Evolutionary conservation across 108 stramenopile genomes (phyloP).

Genomic region (Cyclostephanos invisitatus): DNA sequence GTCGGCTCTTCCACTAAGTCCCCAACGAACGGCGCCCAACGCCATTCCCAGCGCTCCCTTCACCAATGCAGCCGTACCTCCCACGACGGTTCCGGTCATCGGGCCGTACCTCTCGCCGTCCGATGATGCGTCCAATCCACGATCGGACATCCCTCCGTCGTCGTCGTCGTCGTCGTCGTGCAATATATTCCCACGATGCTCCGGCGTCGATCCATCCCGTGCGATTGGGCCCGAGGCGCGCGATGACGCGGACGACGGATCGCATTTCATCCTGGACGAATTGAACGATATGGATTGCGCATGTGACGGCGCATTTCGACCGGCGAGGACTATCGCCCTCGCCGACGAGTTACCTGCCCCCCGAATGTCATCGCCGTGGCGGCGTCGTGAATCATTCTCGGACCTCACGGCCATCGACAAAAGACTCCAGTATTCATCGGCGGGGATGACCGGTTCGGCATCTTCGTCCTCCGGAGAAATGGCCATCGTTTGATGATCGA

Average conservation of each 20-base stretch:
- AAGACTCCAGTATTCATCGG: constrained; percentile 33
- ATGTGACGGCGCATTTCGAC: constrained; percentile 11
- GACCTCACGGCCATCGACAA: constrained; percentile 8
- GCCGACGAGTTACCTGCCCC: neutral
- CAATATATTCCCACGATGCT: constrained; percentile 3
- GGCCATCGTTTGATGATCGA: constrained; percentile 1
- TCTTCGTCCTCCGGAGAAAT: constrained; percentile 1
- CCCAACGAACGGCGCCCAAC: constrained; percentile 57
- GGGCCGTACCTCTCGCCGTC: constrained; percentile 35
- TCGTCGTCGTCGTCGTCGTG: constrained; percentile 16
- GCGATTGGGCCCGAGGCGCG: neutral
- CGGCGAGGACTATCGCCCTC: constrained; percentile 29
- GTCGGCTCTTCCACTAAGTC: constrained; percentile 36
- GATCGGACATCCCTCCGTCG: neutral
- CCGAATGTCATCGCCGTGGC: constrained; percentile 1
- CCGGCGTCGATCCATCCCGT: constrained; percentile 4
- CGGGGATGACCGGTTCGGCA: constrained; percentile 10
- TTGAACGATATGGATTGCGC: constrained; percentile 24
- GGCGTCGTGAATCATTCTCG: constrained; percentile 6
- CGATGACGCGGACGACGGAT: constrained; percentile 2
- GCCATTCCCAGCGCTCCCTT: constrained; percentile 56
- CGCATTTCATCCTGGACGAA: constrained; percentile 31
- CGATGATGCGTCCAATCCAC: constrained; percentile 15
- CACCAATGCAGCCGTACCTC: constrained; percentile 54
- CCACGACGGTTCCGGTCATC: constrained; percentile 45